A percentile compares a stretch with the other conserved stretches of the same genome.
Evolutionary conservation across 371 early-diverging fungal genomes (phyloP).

Genomic region (Mucor lusitanicus): DNA sequence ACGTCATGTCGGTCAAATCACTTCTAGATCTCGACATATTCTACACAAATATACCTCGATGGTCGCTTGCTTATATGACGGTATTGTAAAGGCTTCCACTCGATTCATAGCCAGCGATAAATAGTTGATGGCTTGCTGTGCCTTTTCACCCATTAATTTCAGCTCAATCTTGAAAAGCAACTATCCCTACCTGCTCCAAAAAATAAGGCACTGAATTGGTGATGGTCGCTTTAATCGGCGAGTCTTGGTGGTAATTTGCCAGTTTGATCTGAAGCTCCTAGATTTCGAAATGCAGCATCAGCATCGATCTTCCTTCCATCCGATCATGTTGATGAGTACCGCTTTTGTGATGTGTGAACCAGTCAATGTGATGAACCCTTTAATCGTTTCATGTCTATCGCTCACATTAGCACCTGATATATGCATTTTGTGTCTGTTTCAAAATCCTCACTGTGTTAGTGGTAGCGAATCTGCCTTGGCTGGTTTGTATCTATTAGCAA

Average conservation of each 20-base stretch:
- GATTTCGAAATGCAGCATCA: not conserved
- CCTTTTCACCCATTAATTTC: constrained; percentile 8
- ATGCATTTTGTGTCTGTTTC: not conserved
- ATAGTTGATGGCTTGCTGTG: constrained; percentile 42
- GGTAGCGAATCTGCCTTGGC: constrained; percentile 43
- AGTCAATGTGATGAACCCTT: constrained; percentile 38
- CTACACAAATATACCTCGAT: constrained; percentile 25
- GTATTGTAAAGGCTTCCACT: constrained; percentile 13
- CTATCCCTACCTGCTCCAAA: constrained; percentile 37
- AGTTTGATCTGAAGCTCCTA: constrained; percentile 45
- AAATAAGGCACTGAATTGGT: constrained; percentile 33
- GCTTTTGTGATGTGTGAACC: constrained; percentile 44
- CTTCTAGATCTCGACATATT: not conserved
- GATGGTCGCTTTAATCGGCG: constrained; percentile 32
- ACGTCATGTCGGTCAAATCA: not conserved
- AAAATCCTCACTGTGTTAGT: constrained; percentile 31
- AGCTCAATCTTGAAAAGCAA: not conserved
- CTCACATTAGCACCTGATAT: not conserved
- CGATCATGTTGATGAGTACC: constrained; percentile 15
- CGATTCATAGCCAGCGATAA: constrained; percentile 32
- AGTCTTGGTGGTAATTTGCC: constrained; percentile 36
- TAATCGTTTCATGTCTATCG: constrained; percentile 43
- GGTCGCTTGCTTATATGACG: constrained; percentile 29
- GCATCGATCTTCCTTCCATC: not conserved
- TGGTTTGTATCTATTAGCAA: constrained; percentile 1